Conservation (phyloP, 768 basidiomycete genomes). For the Trametes cubensis region DNA sequence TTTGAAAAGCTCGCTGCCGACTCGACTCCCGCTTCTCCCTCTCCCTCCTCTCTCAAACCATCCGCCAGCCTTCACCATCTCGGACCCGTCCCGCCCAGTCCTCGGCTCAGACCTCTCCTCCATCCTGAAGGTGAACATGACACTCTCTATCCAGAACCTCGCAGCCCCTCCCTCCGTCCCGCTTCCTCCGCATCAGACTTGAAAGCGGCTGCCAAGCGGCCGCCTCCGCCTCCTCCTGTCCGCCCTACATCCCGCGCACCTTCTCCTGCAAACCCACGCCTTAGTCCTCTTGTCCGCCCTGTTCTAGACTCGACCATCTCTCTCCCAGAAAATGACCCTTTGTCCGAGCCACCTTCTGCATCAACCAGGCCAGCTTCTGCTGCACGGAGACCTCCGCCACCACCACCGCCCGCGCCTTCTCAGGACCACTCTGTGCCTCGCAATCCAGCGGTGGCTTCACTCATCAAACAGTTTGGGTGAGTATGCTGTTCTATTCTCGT, state of each 20-base stretch:
- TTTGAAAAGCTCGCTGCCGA: slow-evolving; percentile 69
- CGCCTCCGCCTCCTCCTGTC: slow-evolving; percentile 64
- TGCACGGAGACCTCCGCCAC: slow-evolving; percentile 24
- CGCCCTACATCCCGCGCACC: slow-evolving; percentile 38
- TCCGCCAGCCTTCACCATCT: slow-evolving; percentile 8
- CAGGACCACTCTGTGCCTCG: slow-evolving; percentile 13
- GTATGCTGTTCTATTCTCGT: slow-evolving; percentile 30
- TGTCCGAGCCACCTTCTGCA: slow-evolving; percentile 2
- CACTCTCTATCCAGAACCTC: slow-evolving; percentile 24
- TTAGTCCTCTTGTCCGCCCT: slow-evolving; percentile 55
- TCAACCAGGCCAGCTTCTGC: slow-evolving; percentile 9
- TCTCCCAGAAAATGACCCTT: slow-evolving; percentile 1
- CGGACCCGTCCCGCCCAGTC: slow-evolving; percentile 35
- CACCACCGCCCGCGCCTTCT: slow-evolving; percentile 25
- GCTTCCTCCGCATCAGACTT: slow-evolving; percentile 61
- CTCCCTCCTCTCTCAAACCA: slow-evolving; percentile 18
- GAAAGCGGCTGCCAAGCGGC: slow-evolving; percentile 42
- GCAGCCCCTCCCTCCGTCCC: slow-evolving; percentile 42
- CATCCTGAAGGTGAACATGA: slow-evolving; percentile 36
- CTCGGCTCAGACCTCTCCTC: slow-evolving; percentile 41
- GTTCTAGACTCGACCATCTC: slow-evolving; percentile 39
- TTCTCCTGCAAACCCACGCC: slow-evolving; percentile 45
- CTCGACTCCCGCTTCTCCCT: slow-evolving; percentile 28
- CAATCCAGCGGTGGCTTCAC: slow-evolving; percentile 40
- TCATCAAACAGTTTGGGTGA: slow-evolving; percentile 53